Evolutionary conservation across 2,329 filamentous ascomycete genomes (phyloP).

Genomic region (Fusarium sambucinum): DNA sequence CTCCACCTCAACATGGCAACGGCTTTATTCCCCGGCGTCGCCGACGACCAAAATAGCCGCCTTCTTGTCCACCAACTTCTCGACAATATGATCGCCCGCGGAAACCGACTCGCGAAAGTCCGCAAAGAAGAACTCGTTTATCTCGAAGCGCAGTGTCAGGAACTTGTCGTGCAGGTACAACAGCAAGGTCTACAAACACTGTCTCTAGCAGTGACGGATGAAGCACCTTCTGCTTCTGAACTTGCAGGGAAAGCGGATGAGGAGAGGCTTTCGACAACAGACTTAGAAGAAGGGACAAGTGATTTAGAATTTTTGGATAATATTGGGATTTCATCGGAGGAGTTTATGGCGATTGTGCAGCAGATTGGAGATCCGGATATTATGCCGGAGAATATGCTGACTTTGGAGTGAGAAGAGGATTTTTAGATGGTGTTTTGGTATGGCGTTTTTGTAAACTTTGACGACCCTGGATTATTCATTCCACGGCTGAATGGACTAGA

Average conservation of each 20-base stretch:
- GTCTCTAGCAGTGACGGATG: conserved; percentile 32
- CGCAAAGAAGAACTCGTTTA: conserved; percentile 52
- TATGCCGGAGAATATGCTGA: conserved; percentile 39
- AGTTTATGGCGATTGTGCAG: conserved; percentile 55
- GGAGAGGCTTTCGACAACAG: conserved; percentile 11
- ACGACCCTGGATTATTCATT: too few relatives aligned
- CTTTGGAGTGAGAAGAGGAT: conserved; percentile 14
- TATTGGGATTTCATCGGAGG: conserved; percentile 55
- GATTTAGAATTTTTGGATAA: conserved; percentile 52
- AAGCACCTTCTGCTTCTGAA: conserved; percentile 20
- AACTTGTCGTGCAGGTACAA: conserved; percentile 45
- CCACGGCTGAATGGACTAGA: too few relatives aligned
- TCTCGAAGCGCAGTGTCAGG: conserved; percentile 47
- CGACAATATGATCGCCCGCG: conserved; percentile 51
- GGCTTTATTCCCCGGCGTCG: conserved; percentile 51
- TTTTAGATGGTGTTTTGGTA: neutral
- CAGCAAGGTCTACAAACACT: conserved; percentile 47
- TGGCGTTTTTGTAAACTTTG: too few relatives aligned
- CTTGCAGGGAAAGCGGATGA: neutral
- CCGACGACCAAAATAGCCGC: conserved; percentile 44
- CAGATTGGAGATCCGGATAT: conserved; percentile 50
- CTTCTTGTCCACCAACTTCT: conserved; percentile 48
- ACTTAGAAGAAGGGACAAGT: conserved; percentile 13
- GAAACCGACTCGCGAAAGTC: conserved; percentile 51
- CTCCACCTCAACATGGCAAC: conserved; percentile 55